Evolutionary conservation across 78 protist genomes (phyloP).

Genomic region (Dictyostelium capitatum): DNA sequence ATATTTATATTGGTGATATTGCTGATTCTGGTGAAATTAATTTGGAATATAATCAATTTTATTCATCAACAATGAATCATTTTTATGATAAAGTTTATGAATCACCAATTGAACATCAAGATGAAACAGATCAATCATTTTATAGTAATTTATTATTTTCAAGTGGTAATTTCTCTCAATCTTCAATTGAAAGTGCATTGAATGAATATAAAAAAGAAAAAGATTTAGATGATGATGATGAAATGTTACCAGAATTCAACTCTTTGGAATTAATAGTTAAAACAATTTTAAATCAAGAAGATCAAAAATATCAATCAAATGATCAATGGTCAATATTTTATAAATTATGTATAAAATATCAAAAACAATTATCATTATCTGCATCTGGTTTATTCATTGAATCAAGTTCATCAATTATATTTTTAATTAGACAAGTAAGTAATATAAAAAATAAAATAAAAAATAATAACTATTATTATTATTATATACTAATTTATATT

Average conservation of each 20-base stretch:
- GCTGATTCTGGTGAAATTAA: slow-evolving; percentile 23
- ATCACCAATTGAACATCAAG: slow-evolving; percentile 18
- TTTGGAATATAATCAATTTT: slow-evolving; percentile 51
- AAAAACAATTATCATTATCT: neutral
- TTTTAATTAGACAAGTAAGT: slow-evolving; percentile 38
- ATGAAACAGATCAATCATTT: slow-evolving; percentile 6
- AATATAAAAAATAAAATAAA: neutral
- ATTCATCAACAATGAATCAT: neutral
- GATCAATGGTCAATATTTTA: slow-evolving; percentile 66
- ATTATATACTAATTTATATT: neutral
- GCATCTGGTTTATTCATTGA: slow-evolving; percentile 56
- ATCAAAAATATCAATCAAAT: slow-evolving; percentile 12
- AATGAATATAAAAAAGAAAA: neutral
- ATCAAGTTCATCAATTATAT: slow-evolving; percentile 21
- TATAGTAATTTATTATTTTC: slow-evolving; percentile 36
- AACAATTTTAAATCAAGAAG: slow-evolving; percentile 1
- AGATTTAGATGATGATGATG: neutral
- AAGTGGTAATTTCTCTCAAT: slow-evolving; percentile 29
- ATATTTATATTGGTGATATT: slow-evolving; percentile 28
- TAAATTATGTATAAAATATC: slow-evolving; percentile 22
- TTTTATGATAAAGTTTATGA: slow-evolving; percentile 10
- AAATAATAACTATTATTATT: neutral
- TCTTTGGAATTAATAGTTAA: neutral
- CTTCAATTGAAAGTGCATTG: slow-evolving; percentile 44
- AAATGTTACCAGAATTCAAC: slow-evolving; percentile 9